Evolutionary conservation across 2,329 filamentous ascomycete species (phyloP), one percentile per base, ranked within the genome.

Genomic region (Trichoderma oligosporum): DNA sequence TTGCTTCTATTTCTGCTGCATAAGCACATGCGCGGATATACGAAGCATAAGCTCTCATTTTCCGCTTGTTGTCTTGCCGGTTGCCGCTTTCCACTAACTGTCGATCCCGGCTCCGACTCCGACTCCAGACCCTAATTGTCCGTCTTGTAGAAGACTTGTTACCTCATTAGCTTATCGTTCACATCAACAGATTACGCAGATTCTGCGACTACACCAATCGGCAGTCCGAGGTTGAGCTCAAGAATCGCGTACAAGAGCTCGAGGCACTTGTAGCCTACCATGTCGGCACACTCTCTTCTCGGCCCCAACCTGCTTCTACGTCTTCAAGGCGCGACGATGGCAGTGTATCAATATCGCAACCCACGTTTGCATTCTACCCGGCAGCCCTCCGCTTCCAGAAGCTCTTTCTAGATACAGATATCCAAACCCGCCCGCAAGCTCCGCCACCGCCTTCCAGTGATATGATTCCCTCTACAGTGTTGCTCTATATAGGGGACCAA

Each of bases 181-280:
- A n/a, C 42, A 16, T 38, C 36, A n/a, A 12, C 4, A 61, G 60
- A 33, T 31, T 61, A 29, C 36, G 46, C 25, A 49, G 48, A 20
- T 8, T 11, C 7, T 61, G 60, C 33, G 44, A 54, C n/a, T 61
- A 60, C 29, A 7, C 48, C 22, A 47, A 49, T 22, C 33, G 48
- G 16, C 52, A 56, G 18, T 27, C 22, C 1, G 53, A 60, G 9
- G 47, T 49, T 35, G 36, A 60, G 35, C 47, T 55, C 29, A 56
- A 60, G 27, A 41, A 53, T 4, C 46, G 60, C 3, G 52, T 61
- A 11, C 52, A 57, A 16, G 47, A 61, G 53, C 53, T 61, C n/a
- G 60, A 61, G 36, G 31, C 53, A 16, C 53, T 60, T 11, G 35
- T 61, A 12, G 54, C 60, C 14, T 48, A 16, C 11, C 45, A 47